These are phyloP conservation scores for Collybia mongolica DNA, from an alignment of 768 basidiomycete species.

Conservation along the genomic window DNA sequence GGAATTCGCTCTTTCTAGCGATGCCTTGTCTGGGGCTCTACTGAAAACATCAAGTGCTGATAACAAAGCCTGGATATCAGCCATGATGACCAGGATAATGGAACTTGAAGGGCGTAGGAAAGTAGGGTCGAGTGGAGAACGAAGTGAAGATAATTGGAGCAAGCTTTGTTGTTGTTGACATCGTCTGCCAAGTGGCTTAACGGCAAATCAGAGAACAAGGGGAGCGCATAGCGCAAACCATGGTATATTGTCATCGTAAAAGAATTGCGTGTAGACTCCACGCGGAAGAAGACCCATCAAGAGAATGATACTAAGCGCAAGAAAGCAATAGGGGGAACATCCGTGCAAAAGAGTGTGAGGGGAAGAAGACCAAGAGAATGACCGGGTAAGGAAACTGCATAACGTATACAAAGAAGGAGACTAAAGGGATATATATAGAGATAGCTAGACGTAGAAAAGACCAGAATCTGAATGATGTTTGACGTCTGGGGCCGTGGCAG, in stretches of 20 bases:
- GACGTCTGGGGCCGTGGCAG: slow-evolving; percentile 13
- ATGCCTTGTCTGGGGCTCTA: slow-evolving; percentile 77
- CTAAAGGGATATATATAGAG: slow-evolving; percentile 21
- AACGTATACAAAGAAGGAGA: slow-evolving; percentile 37
- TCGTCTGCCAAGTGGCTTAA: not conserved
- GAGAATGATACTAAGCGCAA: slow-evolving; percentile 49
- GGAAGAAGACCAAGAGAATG: slow-evolving; percentile 54
- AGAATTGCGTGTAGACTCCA: slow-evolving; percentile 20
- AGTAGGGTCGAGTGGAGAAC: slow-evolving; percentile 9
- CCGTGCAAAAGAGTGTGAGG: slow-evolving; percentile 56
- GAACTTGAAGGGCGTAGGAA: slow-evolving; percentile 12
- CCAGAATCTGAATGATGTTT: slow-evolving; percentile 20
- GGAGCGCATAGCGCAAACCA: slow-evolving; percentile 19
- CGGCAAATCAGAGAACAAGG: too few relatives aligned
- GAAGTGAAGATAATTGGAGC: slow-evolving; percentile 1
- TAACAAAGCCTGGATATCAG: slow-evolving; percentile 68
- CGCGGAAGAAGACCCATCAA: slow-evolving; percentile 20
- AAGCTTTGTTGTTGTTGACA: slow-evolving; percentile 38
- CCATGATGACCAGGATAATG: slow-evolving; percentile 43
- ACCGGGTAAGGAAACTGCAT: slow-evolving; percentile 36
- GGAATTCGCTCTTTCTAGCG: slow-evolving; percentile 84
- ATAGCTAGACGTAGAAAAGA: slow-evolving; percentile 9
- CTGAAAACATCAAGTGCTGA: slow-evolving; percentile 80
- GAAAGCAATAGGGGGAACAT: slow-evolving; percentile 50
- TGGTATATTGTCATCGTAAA: slow-evolving; percentile 50